Percentiles rank a stretch among this genome's conserved stretches.
phyloP scores from a whole-genome alignment of 2,329 filamentous ascomycete genomes.

The Fusarium poae region DNA sequence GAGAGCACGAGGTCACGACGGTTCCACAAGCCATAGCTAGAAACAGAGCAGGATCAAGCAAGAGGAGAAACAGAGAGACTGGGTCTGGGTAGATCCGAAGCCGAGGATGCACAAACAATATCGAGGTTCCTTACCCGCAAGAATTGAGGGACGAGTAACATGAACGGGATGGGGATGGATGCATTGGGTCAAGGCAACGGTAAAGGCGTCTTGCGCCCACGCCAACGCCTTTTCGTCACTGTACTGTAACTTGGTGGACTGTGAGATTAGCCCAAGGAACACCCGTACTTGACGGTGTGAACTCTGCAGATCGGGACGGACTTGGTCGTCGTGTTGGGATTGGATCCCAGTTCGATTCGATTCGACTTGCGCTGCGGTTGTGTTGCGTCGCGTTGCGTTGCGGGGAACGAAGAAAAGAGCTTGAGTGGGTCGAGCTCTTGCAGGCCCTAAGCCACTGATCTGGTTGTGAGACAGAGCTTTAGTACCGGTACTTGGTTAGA shows the following conservation, averaged over 20 bases:
- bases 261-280: conserved; percentile 38
- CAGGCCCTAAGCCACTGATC: conserved; percentile 43
- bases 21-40: conserved; percentile 45
- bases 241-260: conserved; percentile 36
- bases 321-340: conserved; percentile 32
- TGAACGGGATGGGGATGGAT: conserved; percentile 28
- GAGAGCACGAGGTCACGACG: conserved; percentile 50
- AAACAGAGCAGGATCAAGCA: conserved; percentile 22
- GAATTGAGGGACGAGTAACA: conserved; percentile 44
- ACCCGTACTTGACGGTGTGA: conserved; percentile 48
- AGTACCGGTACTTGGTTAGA: conserved; percentile 26
- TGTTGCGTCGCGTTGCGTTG: conserved; percentile 31
- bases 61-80: conserved; percentile 25
- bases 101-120: conserved; percentile 39
- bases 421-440: conserved; percentile 41
- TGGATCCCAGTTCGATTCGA: conserved; percentile 20
- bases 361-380: conserved; percentile 8
- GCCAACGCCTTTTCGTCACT: conserved; percentile 43
- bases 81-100: conserved; percentile 41
- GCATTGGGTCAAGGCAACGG: conserved; percentile 11
- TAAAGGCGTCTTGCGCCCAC: conserved; percentile 21
- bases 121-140: conserved; percentile 44
- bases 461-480: conserved; percentile 37
- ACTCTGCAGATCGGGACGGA: conserved; percentile 49
- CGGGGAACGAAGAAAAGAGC: conserved; percentile 42